Conservation (phyloP, 345 rosid species). For the Reutealis trisperma region DNA sequence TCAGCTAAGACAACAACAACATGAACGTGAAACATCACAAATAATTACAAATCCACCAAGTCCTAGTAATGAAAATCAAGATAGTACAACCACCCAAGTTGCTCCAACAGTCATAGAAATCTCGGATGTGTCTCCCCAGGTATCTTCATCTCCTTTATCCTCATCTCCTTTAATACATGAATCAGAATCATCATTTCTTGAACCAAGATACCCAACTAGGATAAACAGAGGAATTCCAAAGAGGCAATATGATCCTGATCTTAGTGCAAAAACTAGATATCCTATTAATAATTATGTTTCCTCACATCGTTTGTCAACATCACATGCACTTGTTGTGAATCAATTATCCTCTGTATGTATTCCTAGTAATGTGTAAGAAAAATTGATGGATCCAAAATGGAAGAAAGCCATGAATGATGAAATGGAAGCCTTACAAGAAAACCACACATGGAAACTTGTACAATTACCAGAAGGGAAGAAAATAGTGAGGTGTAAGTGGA, state of each 20-base stretch:
- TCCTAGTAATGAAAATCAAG: not conserved
- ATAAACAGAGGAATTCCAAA: conserved; percentile 3
- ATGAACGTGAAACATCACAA: too few species aligned
- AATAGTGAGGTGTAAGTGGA: too few species aligned
- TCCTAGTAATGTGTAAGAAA: conserved; percentile 7
- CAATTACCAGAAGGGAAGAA: not conserved
- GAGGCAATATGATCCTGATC: not conserved
- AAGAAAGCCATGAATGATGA: not conserved
- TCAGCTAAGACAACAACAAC: too few species aligned
- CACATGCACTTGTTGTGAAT: not conserved
- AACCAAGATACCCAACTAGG: not conserved
- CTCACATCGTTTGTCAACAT: not conserved
- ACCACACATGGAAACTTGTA: not conserved
- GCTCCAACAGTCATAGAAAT: not conserved
- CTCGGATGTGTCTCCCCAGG: not conserved
- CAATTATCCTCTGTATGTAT: conserved; percentile 7
- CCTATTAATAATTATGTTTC: not conserved
- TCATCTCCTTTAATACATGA: too few species aligned
- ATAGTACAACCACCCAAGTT: not conserved
- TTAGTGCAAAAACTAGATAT: not conserved
- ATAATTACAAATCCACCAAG: too few species aligned
- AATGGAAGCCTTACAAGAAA: not conserved
- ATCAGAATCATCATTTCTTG: too few species aligned
- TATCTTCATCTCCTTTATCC: not conserved
- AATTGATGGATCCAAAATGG: not conserved